Evolutionary conservation across 768 basidiomycete genomes (phyloP).

Genomic region (Podaxis mareebaensis): DNA sequence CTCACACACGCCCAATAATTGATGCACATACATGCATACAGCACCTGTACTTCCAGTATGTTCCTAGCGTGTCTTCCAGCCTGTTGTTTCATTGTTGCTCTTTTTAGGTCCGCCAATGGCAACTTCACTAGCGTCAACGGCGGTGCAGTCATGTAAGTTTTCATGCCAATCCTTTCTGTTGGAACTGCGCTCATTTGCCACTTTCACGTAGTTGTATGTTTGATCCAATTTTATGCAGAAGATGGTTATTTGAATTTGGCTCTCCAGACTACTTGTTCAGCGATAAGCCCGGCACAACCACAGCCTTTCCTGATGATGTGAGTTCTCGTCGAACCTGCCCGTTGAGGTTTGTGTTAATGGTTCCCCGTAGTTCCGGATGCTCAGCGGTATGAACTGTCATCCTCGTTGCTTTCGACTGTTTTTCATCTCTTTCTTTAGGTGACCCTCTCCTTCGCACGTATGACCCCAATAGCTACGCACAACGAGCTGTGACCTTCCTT

Average conservation of each 20-base stretch:
- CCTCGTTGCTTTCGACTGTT: neutral
- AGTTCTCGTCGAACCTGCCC: slow-evolving; percentile 21
- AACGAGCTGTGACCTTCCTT: slow-evolving; percentile 48
- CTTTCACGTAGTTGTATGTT: slow-evolving; percentile 30
- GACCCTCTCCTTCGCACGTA: slow-evolving; percentile 47
- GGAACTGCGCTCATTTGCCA: slow-evolving; percentile 5
- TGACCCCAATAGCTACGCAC: slow-evolving; percentile 42
- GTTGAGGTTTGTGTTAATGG: slow-evolving; percentile 8
- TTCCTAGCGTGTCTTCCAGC: neutral
- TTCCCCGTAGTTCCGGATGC: slow-evolving; percentile 49
- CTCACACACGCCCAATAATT: slow-evolving; percentile 6
- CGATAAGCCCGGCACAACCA: slow-evolving; percentile 46
- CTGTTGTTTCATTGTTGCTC: neutral
- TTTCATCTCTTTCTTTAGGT: slow-evolving; percentile 26
- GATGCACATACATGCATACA: slow-evolving; percentile 20
- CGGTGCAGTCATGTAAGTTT: slow-evolving; percentile 45
- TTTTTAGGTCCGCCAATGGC: slow-evolving; percentile 42
- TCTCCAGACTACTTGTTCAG: slow-evolving; percentile 48
- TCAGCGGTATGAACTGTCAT: slow-evolving; percentile 38
- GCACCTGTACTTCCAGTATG: slow-evolving; percentile 54
- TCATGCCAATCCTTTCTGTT: neutral
- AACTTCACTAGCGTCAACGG: slow-evolving; percentile 44
- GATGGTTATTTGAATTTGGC: neutral
- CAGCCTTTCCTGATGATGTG: slow-evolving; percentile 57
- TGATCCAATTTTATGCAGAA: neutral